A percentile compares a stretch with the other conserved stretches of the same genome.
These are phyloP conservation scores for Ajuga chamaepitys DNA, from an alignment of 257 asterid species.

Conservation along the genomic window DNA sequence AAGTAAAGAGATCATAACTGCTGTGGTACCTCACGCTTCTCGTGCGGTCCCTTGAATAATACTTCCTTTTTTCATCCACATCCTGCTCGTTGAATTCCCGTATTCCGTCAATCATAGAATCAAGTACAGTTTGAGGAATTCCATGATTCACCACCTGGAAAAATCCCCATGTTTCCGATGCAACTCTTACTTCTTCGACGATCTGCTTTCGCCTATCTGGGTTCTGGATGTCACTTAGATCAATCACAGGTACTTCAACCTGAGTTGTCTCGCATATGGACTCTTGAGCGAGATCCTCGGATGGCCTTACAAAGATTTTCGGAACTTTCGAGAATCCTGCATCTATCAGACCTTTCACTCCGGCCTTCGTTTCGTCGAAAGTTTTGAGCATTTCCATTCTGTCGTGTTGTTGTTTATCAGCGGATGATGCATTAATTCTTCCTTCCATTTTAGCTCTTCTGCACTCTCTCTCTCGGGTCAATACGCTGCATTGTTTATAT, in stretches of 20 bases:
- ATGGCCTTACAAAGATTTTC: slow-evolving; percentile 32
- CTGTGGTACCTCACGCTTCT: slow-evolving; percentile 25
- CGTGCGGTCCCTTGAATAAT: slow-evolving; percentile 30
- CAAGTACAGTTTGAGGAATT: slow-evolving; percentile 19
- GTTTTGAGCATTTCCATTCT: slow-evolving; percentile 32
- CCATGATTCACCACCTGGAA: slow-evolving; percentile 52
- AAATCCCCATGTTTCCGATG: slow-evolving; percentile 41
- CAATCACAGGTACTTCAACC: slow-evolving; percentile 29
- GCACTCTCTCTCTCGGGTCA: too few species aligned
- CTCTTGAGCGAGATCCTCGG: slow-evolving; percentile 12
- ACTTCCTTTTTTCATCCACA: slow-evolving; percentile 32
- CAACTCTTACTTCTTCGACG: slow-evolving; percentile 21
- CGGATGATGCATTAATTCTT: too few species aligned
- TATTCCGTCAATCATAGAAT: slow-evolving; percentile 24
- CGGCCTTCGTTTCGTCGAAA: slow-evolving; percentile 48
- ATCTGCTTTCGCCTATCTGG: slow-evolving; percentile 8
- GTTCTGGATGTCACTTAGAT: slow-evolving; percentile 16
- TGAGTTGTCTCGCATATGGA: not conserved
- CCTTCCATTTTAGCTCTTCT: too few species aligned
- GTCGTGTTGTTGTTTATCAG: not conserved
- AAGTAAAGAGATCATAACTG: slow-evolving; percentile 32
- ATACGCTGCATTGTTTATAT: too few species aligned
- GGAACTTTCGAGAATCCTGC: slow-evolving; percentile 30
- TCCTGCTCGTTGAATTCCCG: slow-evolving; percentile 29
- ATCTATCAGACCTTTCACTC: slow-evolving; percentile 51